Conservation (phyloP, 345 rosid genomes). For the Brassica carinata region DNA sequence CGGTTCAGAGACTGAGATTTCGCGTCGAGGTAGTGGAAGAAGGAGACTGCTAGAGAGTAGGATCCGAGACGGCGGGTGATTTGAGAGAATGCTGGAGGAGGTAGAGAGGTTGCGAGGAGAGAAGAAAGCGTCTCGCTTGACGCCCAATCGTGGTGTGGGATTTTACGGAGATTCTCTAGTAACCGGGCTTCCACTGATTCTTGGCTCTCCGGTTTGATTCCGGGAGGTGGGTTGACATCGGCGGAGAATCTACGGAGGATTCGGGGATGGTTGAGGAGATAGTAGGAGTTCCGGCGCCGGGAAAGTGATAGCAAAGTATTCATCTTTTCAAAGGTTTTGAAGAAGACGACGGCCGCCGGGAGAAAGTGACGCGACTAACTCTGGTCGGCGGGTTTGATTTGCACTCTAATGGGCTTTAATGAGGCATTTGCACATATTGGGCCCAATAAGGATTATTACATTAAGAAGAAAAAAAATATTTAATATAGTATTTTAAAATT, state of each 20-base stretch:
- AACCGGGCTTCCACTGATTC: conserved; percentile 44
- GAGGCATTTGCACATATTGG: background rate
- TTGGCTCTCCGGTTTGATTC: conserved; percentile 27
- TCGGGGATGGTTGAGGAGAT: background rate
- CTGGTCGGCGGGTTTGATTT: background rate
- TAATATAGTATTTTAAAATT: too few relatives aligned
- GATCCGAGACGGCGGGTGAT: conserved; percentile 63
- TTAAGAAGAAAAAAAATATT: too few relatives aligned
- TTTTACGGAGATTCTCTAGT: conserved; percentile 46
- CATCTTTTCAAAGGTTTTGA: conserved; percentile 30
- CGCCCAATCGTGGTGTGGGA: conserved; percentile 61
- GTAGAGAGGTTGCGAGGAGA: conserved; percentile 47
- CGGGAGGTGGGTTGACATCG: conserved; percentile 18
- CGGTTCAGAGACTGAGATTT: conserved; percentile 38
- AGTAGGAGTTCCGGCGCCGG: conserved; percentile 28
- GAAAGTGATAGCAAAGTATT: conserved; percentile 32
- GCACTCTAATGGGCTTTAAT: conserved; percentile 5
- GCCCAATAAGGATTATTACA: background rate
- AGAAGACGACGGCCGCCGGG: conserved; percentile 5
- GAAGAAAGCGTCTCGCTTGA: conserved; percentile 45
- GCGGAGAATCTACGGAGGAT: conserved; percentile 37
- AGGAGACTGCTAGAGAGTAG: conserved; percentile 55
- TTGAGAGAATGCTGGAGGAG: conserved; percentile 46
- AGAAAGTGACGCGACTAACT: background rate
- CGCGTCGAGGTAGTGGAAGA: conserved; percentile 51